Percentiles rank a stretch among this genome's conserved stretches.
Evolutionary conservation across 2,329 filamentous ascomycete genomes (phyloP).

Genomic region (Aphanoascus verrucosus): DNA sequence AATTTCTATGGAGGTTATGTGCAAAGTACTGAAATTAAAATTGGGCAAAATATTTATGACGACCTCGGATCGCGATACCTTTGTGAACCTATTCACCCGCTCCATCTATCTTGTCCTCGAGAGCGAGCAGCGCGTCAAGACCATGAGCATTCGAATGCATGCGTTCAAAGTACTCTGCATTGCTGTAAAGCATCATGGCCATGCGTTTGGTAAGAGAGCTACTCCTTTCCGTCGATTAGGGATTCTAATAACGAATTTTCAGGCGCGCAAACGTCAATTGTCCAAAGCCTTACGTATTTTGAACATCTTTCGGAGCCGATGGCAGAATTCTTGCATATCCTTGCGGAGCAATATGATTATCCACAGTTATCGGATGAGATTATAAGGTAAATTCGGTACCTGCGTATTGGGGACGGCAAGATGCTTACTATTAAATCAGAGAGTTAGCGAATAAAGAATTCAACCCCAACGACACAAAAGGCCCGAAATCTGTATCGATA

Average conservation of each 20-base stretch:
- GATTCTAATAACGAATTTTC: constrained; percentile 6
- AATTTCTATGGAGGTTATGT: constrained; percentile 83
- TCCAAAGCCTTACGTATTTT: constrained; percentile 95
- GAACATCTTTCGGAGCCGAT: constrained; percentile 98
- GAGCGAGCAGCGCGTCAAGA: constrained; percentile 86
- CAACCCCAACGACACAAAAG: constrained; percentile 88
- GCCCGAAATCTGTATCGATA: constrained; percentile 88
- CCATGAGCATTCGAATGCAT: constrained; percentile 82
- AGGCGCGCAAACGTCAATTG: constrained; percentile 95
- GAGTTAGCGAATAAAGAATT: constrained; percentile 97
- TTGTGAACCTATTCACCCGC: constrained; percentile 80
- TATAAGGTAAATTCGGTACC: constrained; percentile 41
- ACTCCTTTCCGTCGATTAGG: background rate
- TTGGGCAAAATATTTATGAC: constrained; percentile 88
- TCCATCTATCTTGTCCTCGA: constrained; percentile 91
- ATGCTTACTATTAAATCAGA: constrained; percentile 29
- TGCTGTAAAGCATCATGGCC: constrained; percentile 93
- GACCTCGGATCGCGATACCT: constrained; percentile 90
- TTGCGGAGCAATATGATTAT: constrained; percentile 95
- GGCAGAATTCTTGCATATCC: constrained; percentile 93
- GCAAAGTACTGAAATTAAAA: constrained; percentile 88
- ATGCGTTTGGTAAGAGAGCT: constrained; percentile 64
- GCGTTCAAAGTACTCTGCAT: constrained; percentile 95
- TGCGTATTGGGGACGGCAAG: background rate
- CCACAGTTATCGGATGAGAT: constrained; percentile 91